Conservation (phyloP, 768 basidiomycete species). For the Exidia glandulosa region DNA sequence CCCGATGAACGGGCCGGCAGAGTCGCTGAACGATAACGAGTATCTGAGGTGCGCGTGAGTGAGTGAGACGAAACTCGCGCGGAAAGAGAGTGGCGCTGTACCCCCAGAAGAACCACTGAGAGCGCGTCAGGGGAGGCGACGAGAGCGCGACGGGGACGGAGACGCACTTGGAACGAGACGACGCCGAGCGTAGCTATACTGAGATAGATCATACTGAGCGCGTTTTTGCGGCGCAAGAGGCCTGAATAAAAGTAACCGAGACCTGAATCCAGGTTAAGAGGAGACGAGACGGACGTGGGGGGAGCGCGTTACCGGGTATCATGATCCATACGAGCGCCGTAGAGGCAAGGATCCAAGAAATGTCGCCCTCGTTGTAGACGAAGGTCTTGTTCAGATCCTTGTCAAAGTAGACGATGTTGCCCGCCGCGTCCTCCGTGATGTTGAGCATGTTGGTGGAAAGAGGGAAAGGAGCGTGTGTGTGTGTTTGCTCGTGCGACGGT, state of each 20-base stretch:
- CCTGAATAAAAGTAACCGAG: conserved; percentile 88
- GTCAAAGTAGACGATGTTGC: background rate
- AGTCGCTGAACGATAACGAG: conserved; percentile 82
- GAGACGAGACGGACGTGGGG: too few relatives aligned
- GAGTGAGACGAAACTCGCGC: conserved; percentile 28
- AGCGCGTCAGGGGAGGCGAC: conserved; percentile 14
- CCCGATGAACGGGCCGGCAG: conserved; percentile 67
- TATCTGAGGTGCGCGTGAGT: conserved; percentile 23
- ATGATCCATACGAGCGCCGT: conserved; percentile 76
- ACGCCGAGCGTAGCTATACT: conserved; percentile 66
- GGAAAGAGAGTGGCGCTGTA: conserved; percentile 74
- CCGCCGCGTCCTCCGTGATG: background rate
- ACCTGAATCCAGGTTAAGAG: too few relatives aligned
- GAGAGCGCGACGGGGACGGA: background rate
- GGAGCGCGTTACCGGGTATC: conserved; percentile 75
- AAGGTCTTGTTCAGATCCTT: conserved; percentile 9
- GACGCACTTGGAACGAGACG: conserved; percentile 50
- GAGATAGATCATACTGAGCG: conserved; percentile 82
- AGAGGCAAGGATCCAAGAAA: conserved; percentile 57
- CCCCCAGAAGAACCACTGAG: conserved; percentile 78
- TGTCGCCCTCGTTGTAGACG: conserved; percentile 52
- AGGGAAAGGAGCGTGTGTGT: too few relatives aligned
- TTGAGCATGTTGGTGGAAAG: background rate
- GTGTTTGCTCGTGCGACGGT: too few relatives aligned
- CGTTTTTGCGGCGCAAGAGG: conserved; percentile 85